A percentile compares a stretch with the other conserved stretches of the same genome.
Conservation (phyloP, 805 yeast species). For the Schwanniomyces yamadae region DNA sequence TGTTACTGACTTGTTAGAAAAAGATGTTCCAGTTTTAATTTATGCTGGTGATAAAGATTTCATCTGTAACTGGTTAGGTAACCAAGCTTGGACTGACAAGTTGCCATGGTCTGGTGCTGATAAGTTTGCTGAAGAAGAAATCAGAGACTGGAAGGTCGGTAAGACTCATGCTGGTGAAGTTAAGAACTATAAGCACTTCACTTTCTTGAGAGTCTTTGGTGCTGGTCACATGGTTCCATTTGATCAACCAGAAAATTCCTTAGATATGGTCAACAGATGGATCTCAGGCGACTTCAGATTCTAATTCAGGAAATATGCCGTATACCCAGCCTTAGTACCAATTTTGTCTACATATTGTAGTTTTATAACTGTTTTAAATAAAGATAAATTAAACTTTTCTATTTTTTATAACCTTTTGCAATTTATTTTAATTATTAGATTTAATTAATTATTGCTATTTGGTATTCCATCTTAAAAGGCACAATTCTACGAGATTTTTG, state of each 20-base stretch:
- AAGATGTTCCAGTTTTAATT: conserved; percentile 73
- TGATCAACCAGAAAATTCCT: conserved; percentile 76
- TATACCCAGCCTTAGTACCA: too few species aligned
- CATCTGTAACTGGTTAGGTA: conserved; percentile 92
- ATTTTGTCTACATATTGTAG: too few species aligned
- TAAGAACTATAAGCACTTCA: conserved; percentile 68
- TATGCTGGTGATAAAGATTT: conserved; percentile 96
- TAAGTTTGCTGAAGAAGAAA: conserved; percentile 42
- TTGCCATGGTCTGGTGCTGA: conserved; percentile 63
- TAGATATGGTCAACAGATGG: conserved; percentile 88
- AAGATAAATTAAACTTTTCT: too few species aligned
- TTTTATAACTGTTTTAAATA: too few species aligned
- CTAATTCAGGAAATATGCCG: too few species aligned
- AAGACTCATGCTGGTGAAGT: conserved; percentile 61
- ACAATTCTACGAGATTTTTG: too few species aligned
- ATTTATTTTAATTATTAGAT: too few species aligned
- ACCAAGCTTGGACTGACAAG: conserved; percentile 75
- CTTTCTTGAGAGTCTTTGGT: conserved; percentile 79
- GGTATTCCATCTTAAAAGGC: too few species aligned
- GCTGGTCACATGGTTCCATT: conserved; percentile 97
- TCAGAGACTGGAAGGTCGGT: conserved; percentile 44
- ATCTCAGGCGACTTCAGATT: conserved; percentile 57
- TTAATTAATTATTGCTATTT: too few species aligned
- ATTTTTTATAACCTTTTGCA: too few species aligned
- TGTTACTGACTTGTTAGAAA: conserved; percentile 65